These are phyloP conservation scores for Colletotrichum costaricense DNA, from an alignment of 2,329 filamentous ascomycete genomes.

Conservation along the genomic window DNA sequence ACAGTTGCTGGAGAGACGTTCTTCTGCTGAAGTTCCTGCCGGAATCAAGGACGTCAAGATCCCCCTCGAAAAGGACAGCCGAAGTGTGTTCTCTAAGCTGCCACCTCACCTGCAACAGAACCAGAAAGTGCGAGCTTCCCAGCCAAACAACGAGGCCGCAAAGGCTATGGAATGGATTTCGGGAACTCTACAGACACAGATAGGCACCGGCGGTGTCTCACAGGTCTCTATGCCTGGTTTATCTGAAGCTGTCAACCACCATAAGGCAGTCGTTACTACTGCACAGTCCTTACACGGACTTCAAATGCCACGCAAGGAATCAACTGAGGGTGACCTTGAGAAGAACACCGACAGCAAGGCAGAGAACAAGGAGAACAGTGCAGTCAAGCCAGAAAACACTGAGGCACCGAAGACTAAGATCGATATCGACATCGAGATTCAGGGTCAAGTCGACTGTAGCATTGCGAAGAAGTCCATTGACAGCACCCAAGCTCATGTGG, in stretches of 20 bases:
- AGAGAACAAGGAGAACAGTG: not conserved
- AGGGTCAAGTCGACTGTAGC: not conserved
- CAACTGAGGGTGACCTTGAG: not conserved
- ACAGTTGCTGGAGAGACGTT: not conserved
- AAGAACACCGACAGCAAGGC: not conserved
- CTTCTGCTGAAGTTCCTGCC: constrained; percentile 2
- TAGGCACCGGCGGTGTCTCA: not conserved
- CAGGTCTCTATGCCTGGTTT: constrained; percentile 7
- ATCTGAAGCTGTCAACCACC: not conserved
- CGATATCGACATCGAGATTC: not conserved
- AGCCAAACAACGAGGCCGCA: not conserved
- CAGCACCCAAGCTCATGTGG: not conserved
- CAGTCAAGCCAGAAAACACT: not conserved
- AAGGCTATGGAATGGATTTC: not conserved
- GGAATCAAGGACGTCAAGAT: constrained; percentile 25
- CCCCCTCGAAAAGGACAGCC: not conserved
- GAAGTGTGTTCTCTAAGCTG: not conserved
- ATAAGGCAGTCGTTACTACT: not conserved
- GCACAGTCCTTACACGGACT: not conserved
- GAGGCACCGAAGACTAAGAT: too few species aligned
- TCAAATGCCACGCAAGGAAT: not conserved
- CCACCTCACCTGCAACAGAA: not conserved
- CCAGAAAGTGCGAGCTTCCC: not conserved
- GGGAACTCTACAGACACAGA: not conserved
- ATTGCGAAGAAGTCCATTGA: not conserved